Conservation (phyloP, 805 yeast species). For the Ogataea paraovalis region DNA sequence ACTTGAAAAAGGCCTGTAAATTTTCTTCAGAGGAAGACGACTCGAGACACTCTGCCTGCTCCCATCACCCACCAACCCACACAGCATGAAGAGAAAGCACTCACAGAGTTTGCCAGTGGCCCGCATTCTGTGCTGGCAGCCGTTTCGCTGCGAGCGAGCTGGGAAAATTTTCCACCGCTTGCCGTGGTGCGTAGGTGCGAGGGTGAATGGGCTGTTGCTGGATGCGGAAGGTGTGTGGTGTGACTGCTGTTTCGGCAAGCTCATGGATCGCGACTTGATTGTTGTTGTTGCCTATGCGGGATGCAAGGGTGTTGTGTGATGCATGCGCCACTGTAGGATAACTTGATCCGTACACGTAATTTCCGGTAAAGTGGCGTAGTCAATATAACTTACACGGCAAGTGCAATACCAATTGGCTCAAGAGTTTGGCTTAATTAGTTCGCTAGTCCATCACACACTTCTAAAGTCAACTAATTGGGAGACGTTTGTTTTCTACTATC, state of each 20-base stretch:
- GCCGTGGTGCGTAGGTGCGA: too few species aligned
- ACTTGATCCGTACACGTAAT: too few species aligned
- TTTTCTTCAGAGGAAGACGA: neutral
- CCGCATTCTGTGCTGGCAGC: neutral
- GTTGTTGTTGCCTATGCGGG: neutral
- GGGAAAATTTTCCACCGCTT: constrained; percentile 1
- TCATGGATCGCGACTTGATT: too few species aligned
- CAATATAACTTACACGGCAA: too few species aligned
- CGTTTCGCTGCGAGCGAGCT: neutral
- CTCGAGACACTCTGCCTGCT: neutral
- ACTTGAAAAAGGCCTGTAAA: neutral
- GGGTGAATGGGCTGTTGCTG: neutral
- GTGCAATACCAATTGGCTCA: too few species aligned
- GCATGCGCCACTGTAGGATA: too few species aligned
- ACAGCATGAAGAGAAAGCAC: neutral
- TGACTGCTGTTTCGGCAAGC: neutral
- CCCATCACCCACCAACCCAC: neutral
- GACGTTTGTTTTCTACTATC: too few species aligned
- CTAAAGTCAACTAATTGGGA: too few species aligned
- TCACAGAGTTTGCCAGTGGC: neutral
- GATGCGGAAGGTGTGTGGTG: neutral
- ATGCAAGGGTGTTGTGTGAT: neutral
- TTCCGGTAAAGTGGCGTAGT: too few species aligned
- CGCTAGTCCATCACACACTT: too few species aligned
- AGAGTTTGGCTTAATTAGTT: too few species aligned